phyloP scores from a whole-genome alignment of 192 early-diverging fungal species.

The Umbelopsis sp. region DNA sequence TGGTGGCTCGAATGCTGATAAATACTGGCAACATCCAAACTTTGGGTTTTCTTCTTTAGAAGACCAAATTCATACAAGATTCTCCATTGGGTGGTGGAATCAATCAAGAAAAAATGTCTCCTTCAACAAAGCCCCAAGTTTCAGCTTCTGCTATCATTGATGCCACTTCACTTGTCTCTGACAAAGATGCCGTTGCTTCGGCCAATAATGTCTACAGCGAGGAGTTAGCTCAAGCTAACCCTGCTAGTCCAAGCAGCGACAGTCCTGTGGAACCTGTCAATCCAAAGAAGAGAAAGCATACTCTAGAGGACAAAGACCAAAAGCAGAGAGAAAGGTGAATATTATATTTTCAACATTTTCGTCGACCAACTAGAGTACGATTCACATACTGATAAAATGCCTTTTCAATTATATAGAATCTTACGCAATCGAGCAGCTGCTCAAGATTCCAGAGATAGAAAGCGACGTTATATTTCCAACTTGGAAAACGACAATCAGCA shows the following conservation, averaged over 20 bases:
- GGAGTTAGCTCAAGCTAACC: background rate
- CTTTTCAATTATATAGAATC: conserved; percentile 45
- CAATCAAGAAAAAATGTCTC: conserved; percentile 2
- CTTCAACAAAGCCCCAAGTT: conserved; percentile 8
- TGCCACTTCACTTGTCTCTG: background rate
- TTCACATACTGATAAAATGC: background rate
- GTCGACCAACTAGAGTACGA: background rate
- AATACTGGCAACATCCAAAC: background rate
- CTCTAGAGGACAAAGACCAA: conserved; percentile 33
- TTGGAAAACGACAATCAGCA: conserved; percentile 54
- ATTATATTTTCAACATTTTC: background rate
- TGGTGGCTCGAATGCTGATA: background rate
- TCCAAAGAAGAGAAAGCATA: conserved; percentile 13
- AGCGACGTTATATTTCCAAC: conserved; percentile 63
- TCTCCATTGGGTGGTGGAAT: conserved; percentile 21
- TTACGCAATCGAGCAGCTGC: conserved; percentile 73
- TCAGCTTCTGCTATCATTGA: background rate
- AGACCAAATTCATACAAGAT: conserved; percentile 1
- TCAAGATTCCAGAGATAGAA: conserved; percentile 79
- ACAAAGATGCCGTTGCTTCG: background rate
- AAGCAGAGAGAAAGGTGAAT: conserved; percentile 36
- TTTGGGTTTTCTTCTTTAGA: conserved; percentile 14
- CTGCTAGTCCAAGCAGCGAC: background rate
- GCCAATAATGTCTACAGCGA: background rate
- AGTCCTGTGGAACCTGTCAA: background rate